Evolutionary conservation across 1,284 basidiomycete genomes (phyloP), one percentile per base, ranked within the genome.

Genomic region (Stygiomarasmius scandens): DNA sequence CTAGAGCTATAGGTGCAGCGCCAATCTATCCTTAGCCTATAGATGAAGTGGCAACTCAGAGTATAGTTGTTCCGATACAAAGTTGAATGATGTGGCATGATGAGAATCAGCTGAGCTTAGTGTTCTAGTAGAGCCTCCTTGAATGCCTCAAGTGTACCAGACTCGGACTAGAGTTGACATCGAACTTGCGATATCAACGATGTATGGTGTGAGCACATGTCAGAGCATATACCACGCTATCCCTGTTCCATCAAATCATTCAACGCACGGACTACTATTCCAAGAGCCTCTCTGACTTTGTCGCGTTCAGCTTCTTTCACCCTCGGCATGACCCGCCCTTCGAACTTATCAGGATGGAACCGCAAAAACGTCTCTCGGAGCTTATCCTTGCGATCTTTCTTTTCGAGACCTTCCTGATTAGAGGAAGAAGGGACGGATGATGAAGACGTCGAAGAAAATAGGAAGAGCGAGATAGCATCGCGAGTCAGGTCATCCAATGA

Each of bases 261-360:
- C 49, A 89, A 66, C 22, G 75, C 75, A 38, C 85, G 71, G 12
- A 75, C 82, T 5, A 92, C 92, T 34, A 82, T 81, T 20, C 90
- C 90, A 53, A 95, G 89, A 2, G 86, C 93, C 63, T 90, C 86
- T 59, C 83, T 81, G 8, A 97, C 89, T 45, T 75, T 74, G 59
- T 85, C 84, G 71, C 80, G 81, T 64, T 98, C 94, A 23, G 79
- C 77, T 25, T 76, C 73, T 49, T 67, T 67, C 1, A 94, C 80
- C 6, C 78, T 76, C 27, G 69, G 69, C 76, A 93, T 83, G 29
- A 92, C 76, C 46, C 90, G 79, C 9, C 86, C 84, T 67, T 92
- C 88, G 64, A 95, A 94, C 64, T 93, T 90, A 72, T 95, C 93
- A 0, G 93, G 92, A 68, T 95, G 93, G 69, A 91, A 95, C 12